phyloP scores from a whole-genome alignment of 2,329 filamentous ascomycete species.

The Graphiopsis chlorocephala region DNA sequence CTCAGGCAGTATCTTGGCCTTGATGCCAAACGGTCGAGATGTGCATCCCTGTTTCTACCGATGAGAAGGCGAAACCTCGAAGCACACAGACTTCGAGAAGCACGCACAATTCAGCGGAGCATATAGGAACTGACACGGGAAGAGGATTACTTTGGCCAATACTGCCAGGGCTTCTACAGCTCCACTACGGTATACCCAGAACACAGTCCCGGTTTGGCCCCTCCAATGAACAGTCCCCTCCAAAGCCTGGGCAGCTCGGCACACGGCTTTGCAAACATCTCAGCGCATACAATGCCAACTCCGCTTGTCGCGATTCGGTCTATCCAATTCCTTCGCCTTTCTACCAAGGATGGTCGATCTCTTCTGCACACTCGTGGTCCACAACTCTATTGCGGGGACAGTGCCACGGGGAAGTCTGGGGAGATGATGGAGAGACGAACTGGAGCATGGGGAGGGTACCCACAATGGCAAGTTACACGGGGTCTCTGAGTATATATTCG shows the following conservation, averaged over 20 bases:
- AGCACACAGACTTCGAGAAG: neutral
- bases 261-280: neutral
- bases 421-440: constrained; percentile 10
- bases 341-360: neutral
- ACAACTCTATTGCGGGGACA: neutral
- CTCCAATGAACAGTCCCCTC: neutral
- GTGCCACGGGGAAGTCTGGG: constrained; percentile 8
- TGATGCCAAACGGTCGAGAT: neutral
- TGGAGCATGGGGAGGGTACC: neutral
- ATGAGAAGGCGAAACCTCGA: neutral
- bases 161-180: neutral
- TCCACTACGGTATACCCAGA: neutral
- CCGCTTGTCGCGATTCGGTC: constrained; percentile 3
- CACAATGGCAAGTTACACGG: neutral
- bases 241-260: constrained; percentile 11
- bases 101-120: neutral
- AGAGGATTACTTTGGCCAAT: neutral
- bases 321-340: neutral
- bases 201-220: neutral
- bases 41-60: neutral
- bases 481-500: neutral
- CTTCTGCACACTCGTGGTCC: neutral
- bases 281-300: constrained; percentile 3
- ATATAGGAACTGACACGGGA: neutral
- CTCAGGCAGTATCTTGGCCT: neutral